These are phyloP conservation scores for Centella asiatica DNA, from an alignment of 129 eudicot species.

Conservation along the genomic window DNA sequence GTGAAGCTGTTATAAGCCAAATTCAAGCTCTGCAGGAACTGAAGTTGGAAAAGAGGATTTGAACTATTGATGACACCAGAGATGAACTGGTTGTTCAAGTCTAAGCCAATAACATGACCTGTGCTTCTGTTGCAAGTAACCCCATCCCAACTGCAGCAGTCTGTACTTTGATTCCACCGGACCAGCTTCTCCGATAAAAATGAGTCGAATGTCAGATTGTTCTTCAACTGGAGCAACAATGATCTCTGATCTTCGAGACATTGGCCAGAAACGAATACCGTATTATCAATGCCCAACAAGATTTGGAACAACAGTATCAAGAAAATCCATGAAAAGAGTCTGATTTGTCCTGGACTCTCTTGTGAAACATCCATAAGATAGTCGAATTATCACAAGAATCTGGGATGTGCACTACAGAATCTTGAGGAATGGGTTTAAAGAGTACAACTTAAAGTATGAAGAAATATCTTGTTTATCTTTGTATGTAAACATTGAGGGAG, in stretches of 20 bases:
- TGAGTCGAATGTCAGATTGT: constrained; percentile 13
- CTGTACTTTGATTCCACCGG: constrained; percentile 30
- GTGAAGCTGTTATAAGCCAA: constrained; percentile 38
- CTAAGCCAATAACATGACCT: constrained; percentile 42
- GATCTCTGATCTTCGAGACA: constrained; percentile 34
- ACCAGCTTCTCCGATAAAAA: constrained; percentile 32
- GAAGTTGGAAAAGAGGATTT: constrained; percentile 26
- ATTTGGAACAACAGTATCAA: too few relatives aligned
- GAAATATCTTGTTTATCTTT: too few relatives aligned
- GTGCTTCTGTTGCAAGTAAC: constrained; percentile 21
- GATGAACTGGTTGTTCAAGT: constrained; percentile 29
- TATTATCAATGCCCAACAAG: background rate
- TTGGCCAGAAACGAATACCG: constrained; percentile 5
- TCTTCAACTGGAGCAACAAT: constrained; percentile 28
- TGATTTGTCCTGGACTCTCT: too few relatives aligned
- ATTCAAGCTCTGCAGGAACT: constrained; percentile 35
- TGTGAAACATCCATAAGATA: too few relatives aligned
- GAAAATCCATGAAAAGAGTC: too few relatives aligned
- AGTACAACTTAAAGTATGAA: too few relatives aligned
- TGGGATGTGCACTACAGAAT: too few relatives aligned
- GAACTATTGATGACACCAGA: constrained; percentile 25
- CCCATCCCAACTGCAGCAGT: constrained; percentile 58
- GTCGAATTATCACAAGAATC: too few relatives aligned
- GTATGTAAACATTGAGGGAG: too few relatives aligned
- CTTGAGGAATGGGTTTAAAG: too few relatives aligned